A percentile compares a stretch with the other conserved stretches of the same genome.
phyloP scores from a whole-genome alignment of 768 basidiomycete genomes.

The Serendipita sp. region DNA sequence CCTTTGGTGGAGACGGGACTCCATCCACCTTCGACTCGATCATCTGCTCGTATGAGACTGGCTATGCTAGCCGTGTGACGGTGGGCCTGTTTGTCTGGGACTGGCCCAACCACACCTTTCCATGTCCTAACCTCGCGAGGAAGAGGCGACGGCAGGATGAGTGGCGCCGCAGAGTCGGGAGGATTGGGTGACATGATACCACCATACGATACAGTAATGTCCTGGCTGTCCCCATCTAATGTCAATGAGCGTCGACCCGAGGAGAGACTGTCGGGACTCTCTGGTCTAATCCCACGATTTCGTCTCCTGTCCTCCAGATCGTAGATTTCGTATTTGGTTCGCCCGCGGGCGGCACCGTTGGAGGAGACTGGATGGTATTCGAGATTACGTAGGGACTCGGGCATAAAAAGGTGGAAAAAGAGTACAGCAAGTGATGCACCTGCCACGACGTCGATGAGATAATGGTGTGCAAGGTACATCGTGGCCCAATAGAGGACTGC shows the following conservation, averaged over 20 bases:
- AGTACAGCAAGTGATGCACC: conserved; percentile 81
- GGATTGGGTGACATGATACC: conserved; percentile 12
- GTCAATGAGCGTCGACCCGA: conserved; percentile 10
- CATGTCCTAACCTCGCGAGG: neutral
- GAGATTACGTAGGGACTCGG: conserved; percentile 53
- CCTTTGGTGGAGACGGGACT: conserved; percentile 45
- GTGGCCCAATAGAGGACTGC: conserved; percentile 90
- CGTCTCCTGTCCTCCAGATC: conserved; percentile 36
- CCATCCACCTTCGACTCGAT: conserved; percentile 71
- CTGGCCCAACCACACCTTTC: conserved; percentile 10
- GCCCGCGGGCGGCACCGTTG: conserved; percentile 15
- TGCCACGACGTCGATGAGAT: conserved; percentile 92
- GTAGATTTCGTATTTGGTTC: conserved; percentile 61
- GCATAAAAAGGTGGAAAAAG: conserved; percentile 79
- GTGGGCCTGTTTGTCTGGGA: conserved; percentile 29
- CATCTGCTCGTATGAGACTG: conserved; percentile 61
- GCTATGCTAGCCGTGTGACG: conserved; percentile 74
- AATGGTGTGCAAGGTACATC: conserved; percentile 97
- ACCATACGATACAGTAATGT: conserved; percentile 46
- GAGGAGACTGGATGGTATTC: conserved; percentile 20
- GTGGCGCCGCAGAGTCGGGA: conserved; percentile 23
- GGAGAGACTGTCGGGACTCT: conserved; percentile 6
- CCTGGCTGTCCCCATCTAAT: conserved; percentile 51
- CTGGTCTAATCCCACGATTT: neutral
- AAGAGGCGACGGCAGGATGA: conserved; percentile 16